These are phyloP conservation scores for Cryomyces antarcticus DNA, from an alignment of 495 filamentous ascomycete genomes.

Conservation along the genomic window DNA sequence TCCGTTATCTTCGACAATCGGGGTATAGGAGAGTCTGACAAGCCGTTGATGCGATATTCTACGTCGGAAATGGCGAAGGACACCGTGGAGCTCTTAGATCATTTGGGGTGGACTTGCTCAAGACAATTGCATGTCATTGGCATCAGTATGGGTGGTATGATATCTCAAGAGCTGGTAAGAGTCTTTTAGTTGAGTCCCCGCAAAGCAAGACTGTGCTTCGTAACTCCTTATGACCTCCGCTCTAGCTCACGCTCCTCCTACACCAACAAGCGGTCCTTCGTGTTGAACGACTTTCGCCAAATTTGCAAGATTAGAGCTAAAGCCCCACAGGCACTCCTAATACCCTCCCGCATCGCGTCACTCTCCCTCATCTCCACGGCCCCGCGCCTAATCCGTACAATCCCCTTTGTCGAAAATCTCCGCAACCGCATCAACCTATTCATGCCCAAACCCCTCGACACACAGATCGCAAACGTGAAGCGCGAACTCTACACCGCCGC, in stretches of 20 bases:
- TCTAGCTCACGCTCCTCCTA: no score
- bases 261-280: no score
- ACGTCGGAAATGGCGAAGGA: conserved; percentile 62
- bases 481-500: conserved; percentile 34
- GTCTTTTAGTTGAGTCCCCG: neutral
- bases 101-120: conserved; percentile 42
- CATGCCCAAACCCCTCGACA: conserved; percentile 45
- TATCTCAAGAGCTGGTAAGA: conserved; percentile 54
- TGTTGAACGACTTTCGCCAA: no score
- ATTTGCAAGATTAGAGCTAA: neutral
- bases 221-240: no score
- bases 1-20: conserved; percentile 60
- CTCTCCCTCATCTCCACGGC: conserved; percentile 55
- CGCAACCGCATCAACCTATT: conserved; percentile 41
- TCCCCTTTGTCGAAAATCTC: conserved; percentile 42
- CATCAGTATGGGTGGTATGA: conserved; percentile 70
- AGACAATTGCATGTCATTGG: conserved; percentile 50
- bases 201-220: neutral
- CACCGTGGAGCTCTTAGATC: conserved; percentile 42
- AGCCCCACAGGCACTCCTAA: conserved; percentile 29
- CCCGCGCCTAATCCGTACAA: conserved; percentile 42
- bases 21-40: conserved; percentile 59
- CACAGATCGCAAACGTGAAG: conserved; percentile 31
- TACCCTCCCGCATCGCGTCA: conserved; percentile 40
- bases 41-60: conserved; percentile 48